These are phyloP conservation scores for Anthracocystis panici-leucophaei DNA, from an alignment of 1,284 basidiomycete species.

Conservation along the genomic window DNA sequence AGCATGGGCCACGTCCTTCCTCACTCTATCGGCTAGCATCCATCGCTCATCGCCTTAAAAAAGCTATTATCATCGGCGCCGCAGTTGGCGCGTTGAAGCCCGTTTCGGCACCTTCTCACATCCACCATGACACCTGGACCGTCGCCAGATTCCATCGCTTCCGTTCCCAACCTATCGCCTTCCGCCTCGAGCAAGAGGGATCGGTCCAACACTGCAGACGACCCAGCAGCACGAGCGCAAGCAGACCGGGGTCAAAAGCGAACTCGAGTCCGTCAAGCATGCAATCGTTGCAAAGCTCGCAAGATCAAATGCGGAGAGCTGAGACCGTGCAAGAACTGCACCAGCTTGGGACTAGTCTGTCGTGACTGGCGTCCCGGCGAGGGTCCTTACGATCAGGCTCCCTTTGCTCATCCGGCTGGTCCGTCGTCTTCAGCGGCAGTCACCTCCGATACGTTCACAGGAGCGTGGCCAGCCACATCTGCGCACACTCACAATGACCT, in stretches of 20 bases:
- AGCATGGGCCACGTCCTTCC: neutral
- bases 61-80: neutral
- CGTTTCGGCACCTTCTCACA: neutral
- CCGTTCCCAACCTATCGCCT: slow-evolving; percentile 22
- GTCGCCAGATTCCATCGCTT: slow-evolving; percentile 26
- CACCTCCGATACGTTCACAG: slow-evolving; percentile 3
- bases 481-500: slow-evolving; percentile 13
- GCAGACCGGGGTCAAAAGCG: slow-evolving; percentile 35
- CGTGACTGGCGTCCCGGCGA: slow-evolving; percentile 52
- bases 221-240: slow-evolving; percentile 9
- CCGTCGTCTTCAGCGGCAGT: slow-evolving; percentile 16
- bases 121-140: slow-evolving; percentile 33
- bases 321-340: slow-evolving; percentile 53
- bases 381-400: slow-evolving; percentile 23
- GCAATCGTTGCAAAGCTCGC: slow-evolving; percentile 55
- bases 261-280: slow-evolving; percentile 47
- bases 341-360: slow-evolving; percentile 42
- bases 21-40: neutral
- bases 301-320: slow-evolving; percentile 56
- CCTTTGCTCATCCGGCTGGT: slow-evolving; percentile 33
- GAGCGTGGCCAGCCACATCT: slow-evolving; percentile 14
- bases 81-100: neutral
- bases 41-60: neutral
- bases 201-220: slow-evolving; percentile 31
- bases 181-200: slow-evolving; percentile 30